Base-by-base conservation (phyloP, 2,329 filamentous ascomycete genomes). In the Clarireedia hainanense region DNA sequence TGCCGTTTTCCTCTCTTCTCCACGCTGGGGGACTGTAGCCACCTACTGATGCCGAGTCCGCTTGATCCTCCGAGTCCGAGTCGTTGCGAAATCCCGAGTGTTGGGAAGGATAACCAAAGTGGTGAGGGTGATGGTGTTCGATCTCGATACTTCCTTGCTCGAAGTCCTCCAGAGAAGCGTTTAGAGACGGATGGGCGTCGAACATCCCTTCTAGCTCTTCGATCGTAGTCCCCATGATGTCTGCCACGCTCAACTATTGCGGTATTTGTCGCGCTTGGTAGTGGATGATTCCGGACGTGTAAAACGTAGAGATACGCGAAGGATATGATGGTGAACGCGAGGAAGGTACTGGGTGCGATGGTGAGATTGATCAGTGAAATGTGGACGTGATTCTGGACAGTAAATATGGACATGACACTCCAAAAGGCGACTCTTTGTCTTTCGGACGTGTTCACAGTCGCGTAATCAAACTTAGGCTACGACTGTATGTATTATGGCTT, bases 21-120 rank as follows among this genome's bases (percentile, higher is more conserved):
- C 83, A 84, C 12, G 82, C 82, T 2, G 84, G 84, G 42, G 84
- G 84, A 52, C 81, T 84, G 81, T 82, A 86, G 34, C 80, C 80
- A 49, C 78, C 76, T 53, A 67, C 69, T 26, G 72, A 71, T 36
- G 74, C 72, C 52, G 74, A 75, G 57, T 79, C 75, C 52, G 71
- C 65, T 55, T 63, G 68, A 37, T 43, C 36, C 62, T 67, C 68
- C 39, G 67, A 67, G 27, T 71, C 72, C 39, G 69, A 70, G 42
- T 71, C 69, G 45, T 75, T 84, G 62, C 80, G 77, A 73, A 86
- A 85, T 65, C 79, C 82, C 40, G 82, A 86, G 68, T 84, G 81
- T 61, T 81, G 79, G 50, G 79, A 82, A 15, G 79, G 78, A 55
- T 69, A 69, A 23, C 76, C 75, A 58, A 80, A 79, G 52, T 77